phyloP scores from a whole-genome alignment of 805 yeast species.

The Saccharomycopsis amapae region DNA sequence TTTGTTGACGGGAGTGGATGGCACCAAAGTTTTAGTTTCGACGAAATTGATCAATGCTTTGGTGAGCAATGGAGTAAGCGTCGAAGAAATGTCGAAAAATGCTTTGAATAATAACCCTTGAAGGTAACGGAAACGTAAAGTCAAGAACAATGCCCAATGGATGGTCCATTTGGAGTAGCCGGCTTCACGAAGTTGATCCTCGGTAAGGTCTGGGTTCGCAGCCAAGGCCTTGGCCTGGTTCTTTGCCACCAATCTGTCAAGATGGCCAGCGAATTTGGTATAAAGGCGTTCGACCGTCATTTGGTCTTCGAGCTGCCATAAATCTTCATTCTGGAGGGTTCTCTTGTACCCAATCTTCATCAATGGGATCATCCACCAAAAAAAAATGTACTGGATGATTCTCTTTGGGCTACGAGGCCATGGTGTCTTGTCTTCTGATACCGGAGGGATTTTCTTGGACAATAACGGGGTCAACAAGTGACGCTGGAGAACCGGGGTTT shows the following conservation, averaged over 20 bases:
- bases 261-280: slow-evolving; percentile 30
- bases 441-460: slow-evolving; percentile 32
- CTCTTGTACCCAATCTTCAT: slow-evolving; percentile 64
- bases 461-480: slow-evolving; percentile 17
- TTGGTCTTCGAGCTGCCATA: slow-evolving; percentile 40
- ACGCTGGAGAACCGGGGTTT: slow-evolving; percentile 1
- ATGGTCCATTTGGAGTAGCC: slow-evolving; percentile 30
- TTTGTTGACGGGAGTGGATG: slow-evolving; percentile 16
- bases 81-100: slow-evolving; percentile 39
- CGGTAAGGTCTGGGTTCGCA: slow-evolving; percentile 31
- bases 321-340: slow-evolving; percentile 58
- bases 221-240: slow-evolving; percentile 28
- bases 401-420: slow-evolving; percentile 37
- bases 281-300: slow-evolving; percentile 38
- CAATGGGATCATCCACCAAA: slow-evolving; percentile 65
- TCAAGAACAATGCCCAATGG: slow-evolving; percentile 41
- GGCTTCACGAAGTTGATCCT: slow-evolving; percentile 34
- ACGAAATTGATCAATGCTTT: slow-evolving; percentile 50
- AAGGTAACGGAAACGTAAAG: slow-evolving; percentile 41
- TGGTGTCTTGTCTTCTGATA: slow-evolving; percentile 33
- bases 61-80: slow-evolving; percentile 48
- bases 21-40: slow-evolving; percentile 30
- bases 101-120: slow-evolving; percentile 36
- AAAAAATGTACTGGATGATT: slow-evolving; percentile 38
- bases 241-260: slow-evolving; percentile 30